A percentile compares a stretch with the other conserved stretches of the same genome.
These are phyloP conservation scores for Trametopsis cervina DNA, from an alignment of 768 basidiomycete species.

Conservation along the genomic window DNA sequence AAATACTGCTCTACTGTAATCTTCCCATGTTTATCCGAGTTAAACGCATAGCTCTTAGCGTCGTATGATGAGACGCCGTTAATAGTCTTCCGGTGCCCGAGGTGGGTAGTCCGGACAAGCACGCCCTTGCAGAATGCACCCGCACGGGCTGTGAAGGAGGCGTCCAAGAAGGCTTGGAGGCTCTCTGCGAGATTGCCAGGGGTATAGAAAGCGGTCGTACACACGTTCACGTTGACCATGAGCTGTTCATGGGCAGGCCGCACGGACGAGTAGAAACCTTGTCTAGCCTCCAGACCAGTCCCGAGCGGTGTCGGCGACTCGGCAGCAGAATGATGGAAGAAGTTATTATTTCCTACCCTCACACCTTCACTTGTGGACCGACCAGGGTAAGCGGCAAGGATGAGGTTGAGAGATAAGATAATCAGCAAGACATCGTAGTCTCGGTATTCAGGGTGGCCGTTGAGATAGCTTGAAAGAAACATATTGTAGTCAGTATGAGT, in stretches of 20 bases:
- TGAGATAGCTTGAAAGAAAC: slow-evolving; percentile 32
- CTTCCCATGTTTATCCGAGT: slow-evolving; percentile 30
- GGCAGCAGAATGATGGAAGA: slow-evolving; percentile 37
- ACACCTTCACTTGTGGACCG: slow-evolving; percentile 36
- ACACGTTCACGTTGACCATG: slow-evolving; percentile 52
- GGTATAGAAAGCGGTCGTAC: slow-evolving; percentile 40
- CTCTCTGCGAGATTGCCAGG: slow-evolving; percentile 37
- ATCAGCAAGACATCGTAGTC: slow-evolving; percentile 40
- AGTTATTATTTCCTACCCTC: slow-evolving; percentile 45
- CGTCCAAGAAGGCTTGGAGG: slow-evolving; percentile 34
- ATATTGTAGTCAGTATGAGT: slow-evolving; percentile 1
- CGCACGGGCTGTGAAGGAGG: slow-evolving; percentile 53
- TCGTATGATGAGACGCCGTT: slow-evolving; percentile 40
- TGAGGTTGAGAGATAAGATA: slow-evolving; percentile 43
- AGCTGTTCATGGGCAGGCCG: slow-evolving; percentile 35
- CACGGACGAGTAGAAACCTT: slow-evolving; percentile 38
- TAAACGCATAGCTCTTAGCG: slow-evolving; percentile 34
- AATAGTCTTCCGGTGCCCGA: slow-evolving; percentile 72
- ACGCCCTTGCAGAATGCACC: slow-evolving; percentile 61
- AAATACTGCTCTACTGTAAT: slow-evolving; percentile 46
- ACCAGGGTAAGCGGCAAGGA: slow-evolving; percentile 37
- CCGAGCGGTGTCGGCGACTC: slow-evolving; percentile 27
- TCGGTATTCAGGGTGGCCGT: slow-evolving; percentile 34
- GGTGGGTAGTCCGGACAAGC: slow-evolving; percentile 57
- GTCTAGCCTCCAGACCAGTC: slow-evolving; percentile 55